Evolutionary conservation across 2,329 filamentous ascomycete species (phyloP).

Genomic region (Aspergillus sp.): DNA sequence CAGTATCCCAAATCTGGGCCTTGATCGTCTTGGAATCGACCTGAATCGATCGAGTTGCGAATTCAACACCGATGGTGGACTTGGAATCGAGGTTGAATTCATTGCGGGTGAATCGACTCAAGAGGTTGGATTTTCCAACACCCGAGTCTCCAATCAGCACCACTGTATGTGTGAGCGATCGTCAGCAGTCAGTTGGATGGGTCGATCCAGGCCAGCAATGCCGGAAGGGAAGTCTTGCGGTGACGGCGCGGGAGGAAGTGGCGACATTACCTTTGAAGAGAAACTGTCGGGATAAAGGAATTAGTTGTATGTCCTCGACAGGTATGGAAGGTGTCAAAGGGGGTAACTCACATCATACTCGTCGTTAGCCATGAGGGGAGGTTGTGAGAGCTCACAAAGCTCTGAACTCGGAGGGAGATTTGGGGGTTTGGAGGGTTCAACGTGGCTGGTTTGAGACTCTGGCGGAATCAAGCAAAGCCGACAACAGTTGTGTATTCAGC

Average conservation of each 20-base stretch:
- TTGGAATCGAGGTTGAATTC: conserved; percentile 99
- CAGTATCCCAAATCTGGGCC: conserved; percentile 99
- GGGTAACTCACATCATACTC: conserved; percentile 89
- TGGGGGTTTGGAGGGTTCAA: conserved; percentile 18
- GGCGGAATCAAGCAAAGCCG: conserved; percentile 8
- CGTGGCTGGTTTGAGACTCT: conserved; percentile 18
- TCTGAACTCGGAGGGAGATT: conserved; percentile 17
- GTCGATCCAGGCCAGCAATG: conserved; percentile 2
- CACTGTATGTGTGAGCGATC: conserved; percentile 55
- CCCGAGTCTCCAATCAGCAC: conserved; percentile 99
- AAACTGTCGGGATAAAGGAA: conserved; percentile 61
- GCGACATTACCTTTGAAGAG: conserved; percentile 86
- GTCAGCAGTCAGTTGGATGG: conserved; percentile 18
- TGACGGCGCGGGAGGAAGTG: conserved; percentile 21
- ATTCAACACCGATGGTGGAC: conserved; percentile 99
- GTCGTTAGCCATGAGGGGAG: conserved; percentile 86
- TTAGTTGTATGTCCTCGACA: conserved; percentile 7
- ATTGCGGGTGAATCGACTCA: conserved; percentile 99
- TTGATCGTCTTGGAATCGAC: conserved; percentile 99
- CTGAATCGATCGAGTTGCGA: conserved; percentile 96
- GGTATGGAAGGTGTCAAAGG: background rate
- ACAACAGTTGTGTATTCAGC: conserved; percentile 12
- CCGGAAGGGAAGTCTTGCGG: conserved; percentile 20
- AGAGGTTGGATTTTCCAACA: conserved; percentile 99
- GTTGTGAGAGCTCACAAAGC: conserved; percentile 23